Conservation (phyloP, 768 basidiomycete species). For the Filobasidium floriforme region DNA sequence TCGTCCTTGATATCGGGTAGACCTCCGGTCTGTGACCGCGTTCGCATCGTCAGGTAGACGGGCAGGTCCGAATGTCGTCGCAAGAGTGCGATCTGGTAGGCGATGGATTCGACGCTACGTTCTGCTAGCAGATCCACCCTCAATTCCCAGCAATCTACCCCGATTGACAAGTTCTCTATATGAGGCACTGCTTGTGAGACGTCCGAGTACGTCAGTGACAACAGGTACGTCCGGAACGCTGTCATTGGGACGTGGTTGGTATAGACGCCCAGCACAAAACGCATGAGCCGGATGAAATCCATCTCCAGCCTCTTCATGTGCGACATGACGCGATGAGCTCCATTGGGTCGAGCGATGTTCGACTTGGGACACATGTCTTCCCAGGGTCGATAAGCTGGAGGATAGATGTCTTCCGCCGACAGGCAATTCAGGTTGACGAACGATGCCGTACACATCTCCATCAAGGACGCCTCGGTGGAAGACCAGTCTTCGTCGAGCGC, state of each 20-base stretch:
- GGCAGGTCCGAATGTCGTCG: constrained; percentile 72
- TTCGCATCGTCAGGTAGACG: constrained; percentile 84
- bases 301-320: constrained; percentile 9
- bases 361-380: neutral
- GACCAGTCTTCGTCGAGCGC: neutral
- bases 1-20: constrained; percentile 71
- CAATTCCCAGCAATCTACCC: constrained; percentile 25
- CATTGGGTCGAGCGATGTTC: neutral
- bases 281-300: constrained; percentile 21
- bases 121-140: constrained; percentile 17
- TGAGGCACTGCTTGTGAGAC: constrained; percentile 22
- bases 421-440: constrained; percentile 3
- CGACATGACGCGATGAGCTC: neutral
- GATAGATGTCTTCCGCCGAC: neutral
- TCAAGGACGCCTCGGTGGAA: neutral
- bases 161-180: constrained; percentile 20
- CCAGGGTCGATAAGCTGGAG: neutral
- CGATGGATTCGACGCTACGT: constrained; percentile 3
- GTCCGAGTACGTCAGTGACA: constrained; percentile 20
- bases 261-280: constrained; percentile 21
- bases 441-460: constrained; percentile 1
- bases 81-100: constrained; percentile 65
- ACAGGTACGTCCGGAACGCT: constrained; percentile 15
- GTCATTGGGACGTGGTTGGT: constrained; percentile 22
- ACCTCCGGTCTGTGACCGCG: constrained; percentile 79